Evolutionary conservation across 1,284 basidiomycete genomes (phyloP).

Genomic region (Boletus subluridellus): DNA sequence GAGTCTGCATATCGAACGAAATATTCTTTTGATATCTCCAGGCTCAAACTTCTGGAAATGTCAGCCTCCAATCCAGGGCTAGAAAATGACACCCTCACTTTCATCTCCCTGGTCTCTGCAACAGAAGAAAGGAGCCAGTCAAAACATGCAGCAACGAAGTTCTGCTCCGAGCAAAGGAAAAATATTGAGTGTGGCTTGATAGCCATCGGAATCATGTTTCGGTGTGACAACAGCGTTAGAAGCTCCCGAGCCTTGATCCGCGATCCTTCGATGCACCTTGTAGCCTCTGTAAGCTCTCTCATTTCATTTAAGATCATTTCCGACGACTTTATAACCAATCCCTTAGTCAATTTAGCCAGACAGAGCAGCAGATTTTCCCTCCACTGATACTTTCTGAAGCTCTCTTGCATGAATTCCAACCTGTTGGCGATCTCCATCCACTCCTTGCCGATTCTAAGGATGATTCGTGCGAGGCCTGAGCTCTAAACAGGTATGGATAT

Average conservation of each 20-base stretch:
- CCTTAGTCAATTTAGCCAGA: neutral
- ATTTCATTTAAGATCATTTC: neutral
- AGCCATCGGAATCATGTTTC: neutral
- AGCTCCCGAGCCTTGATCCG: neutral
- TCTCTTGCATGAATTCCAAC: neutral
- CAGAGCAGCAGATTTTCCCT: slow-evolving; percentile 1
- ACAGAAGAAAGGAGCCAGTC: slow-evolving; percentile 3
- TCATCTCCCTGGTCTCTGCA: neutral
- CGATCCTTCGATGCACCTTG: too few relatives aligned
- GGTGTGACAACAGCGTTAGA: neutral
- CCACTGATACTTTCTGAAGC: slow-evolving; percentile 16
- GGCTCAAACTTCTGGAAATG: neutral
- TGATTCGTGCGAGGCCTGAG: neutral
- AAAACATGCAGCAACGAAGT: slow-evolving; percentile 7
- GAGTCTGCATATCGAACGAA: neutral
- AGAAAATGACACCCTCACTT: neutral
- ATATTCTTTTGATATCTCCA: neutral
- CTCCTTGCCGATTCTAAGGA: neutral
- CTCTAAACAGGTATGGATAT: neutral
- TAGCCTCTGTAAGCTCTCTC: too few relatives aligned
- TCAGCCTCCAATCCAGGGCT: neutral
- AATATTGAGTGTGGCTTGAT: slow-evolving; percentile 14
- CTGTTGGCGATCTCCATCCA: neutral
- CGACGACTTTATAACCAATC: too few relatives aligned
- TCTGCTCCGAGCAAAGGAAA: slow-evolving; percentile 11